These are phyloP conservation scores for Backusella liffmaniae DNA, from an alignment of 192 early-diverging fungal species.

Conservation along the genomic window DNA sequence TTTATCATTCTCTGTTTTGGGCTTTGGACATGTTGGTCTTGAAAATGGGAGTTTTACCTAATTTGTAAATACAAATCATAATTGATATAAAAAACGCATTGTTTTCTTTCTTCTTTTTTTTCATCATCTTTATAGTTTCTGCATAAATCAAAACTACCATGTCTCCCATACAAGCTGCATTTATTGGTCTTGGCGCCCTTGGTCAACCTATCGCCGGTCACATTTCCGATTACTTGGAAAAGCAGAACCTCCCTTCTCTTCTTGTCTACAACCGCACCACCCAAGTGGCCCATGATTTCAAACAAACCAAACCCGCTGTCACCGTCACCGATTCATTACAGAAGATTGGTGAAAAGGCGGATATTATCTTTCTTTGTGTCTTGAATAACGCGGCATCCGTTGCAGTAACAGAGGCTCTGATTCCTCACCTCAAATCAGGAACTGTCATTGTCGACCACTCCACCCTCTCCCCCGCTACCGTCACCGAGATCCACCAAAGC, in stretches of 20 bases:
- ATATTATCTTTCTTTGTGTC: constrained; percentile 62
- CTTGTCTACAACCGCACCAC: constrained; percentile 65
- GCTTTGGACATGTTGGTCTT: not conserved
- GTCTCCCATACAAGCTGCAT: constrained; percentile 38
- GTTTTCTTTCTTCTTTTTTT: not conserved
- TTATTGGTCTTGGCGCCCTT: constrained; percentile 64
- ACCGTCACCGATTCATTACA: constrained; percentile 40
- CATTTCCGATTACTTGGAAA: constrained; percentile 17
- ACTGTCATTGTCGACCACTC: constrained; percentile 56
- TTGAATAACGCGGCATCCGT: constrained; percentile 54
- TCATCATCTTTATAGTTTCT: not conserved
- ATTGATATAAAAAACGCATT: not conserved
- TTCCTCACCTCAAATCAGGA: constrained; percentile 13
- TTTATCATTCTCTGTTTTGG: not conserved
- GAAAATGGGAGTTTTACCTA: not conserved
- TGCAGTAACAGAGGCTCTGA: not conserved
- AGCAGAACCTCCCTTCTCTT: constrained; percentile 28
- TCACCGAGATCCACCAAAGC: constrained; percentile 30
- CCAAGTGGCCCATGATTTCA: not conserved
- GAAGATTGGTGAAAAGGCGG: constrained; percentile 35
- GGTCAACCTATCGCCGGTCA: constrained; percentile 49
- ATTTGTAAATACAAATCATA: not conserved
- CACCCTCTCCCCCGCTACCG: constrained; percentile 50
- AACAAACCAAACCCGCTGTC: not conserved
- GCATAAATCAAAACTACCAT: not conserved